A percentile compares a stretch with the other conserved stretches of the same genome.
Conservation (phyloP, 202 grass and related monocot genomes). For the Schoenoplectus triqueter region DNA sequence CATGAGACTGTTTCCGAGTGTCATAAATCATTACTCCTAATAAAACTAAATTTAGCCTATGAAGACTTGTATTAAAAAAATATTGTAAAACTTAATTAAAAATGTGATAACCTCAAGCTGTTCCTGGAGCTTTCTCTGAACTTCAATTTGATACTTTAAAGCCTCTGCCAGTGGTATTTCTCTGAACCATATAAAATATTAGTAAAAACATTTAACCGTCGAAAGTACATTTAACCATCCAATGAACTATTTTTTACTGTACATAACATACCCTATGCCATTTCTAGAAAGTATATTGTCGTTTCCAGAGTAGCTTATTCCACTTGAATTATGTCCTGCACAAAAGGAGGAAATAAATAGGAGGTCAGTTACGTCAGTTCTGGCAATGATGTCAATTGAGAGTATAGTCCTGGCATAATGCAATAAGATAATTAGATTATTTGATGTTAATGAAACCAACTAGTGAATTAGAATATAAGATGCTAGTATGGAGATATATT, state of each 20-base stretch:
- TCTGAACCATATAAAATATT: conserved; percentile 42
- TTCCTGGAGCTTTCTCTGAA: conserved; percentile 75
- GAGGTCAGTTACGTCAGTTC: not conserved
- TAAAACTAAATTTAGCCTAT: not conserved
- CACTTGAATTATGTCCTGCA: conserved; percentile 61
- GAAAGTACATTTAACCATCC: no score
- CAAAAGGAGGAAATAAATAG: conserved; percentile 4
- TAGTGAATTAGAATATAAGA: conserved; percentile 5
- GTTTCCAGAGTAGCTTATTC: conserved; percentile 55
- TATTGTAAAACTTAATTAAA: not conserved
- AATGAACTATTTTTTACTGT: no score
- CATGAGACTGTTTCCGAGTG: no score
- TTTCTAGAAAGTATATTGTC: conserved; percentile 41
- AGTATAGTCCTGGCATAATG: not conserved
- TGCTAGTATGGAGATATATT: not conserved
- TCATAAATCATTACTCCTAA: not conserved
- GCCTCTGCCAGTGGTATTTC: conserved; percentile 75
- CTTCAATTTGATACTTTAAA: conserved; percentile 77
- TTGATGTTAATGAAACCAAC: not conserved
- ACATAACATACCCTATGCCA: not conserved
- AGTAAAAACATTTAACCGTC: not conserved
- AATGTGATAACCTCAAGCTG: conserved; percentile 65
- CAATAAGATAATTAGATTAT: not conserved
- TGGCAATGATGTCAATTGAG: not conserved
- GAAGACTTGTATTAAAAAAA: not conserved